Percentiles rank a stretch among this genome's conserved stretches.
These are phyloP conservation scores for Exophiala calicioides DNA, from an alignment of 2,329 filamentous ascomycete species.

Conservation along the genomic window DNA sequence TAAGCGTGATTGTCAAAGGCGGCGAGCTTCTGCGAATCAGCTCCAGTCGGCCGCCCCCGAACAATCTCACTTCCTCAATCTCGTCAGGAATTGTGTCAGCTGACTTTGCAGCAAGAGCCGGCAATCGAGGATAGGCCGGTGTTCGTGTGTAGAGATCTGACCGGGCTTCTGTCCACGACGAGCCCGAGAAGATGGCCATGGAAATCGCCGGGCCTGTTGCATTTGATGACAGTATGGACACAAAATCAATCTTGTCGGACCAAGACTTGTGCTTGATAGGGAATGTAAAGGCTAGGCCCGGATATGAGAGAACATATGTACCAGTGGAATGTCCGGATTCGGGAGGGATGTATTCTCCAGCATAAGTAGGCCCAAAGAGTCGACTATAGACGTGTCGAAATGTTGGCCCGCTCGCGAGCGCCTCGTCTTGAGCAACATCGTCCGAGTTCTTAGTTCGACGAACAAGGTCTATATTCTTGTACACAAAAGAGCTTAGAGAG, in stretches of 20 bases:
- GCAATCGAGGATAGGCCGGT: conserved; percentile 72
- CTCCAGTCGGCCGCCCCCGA: conserved; percentile 77
- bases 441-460: conserved; percentile 55
- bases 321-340: conserved; percentile 58
- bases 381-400: conserved; percentile 91
- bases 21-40: conserved; percentile 69
- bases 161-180: conserved; percentile 85
- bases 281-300: conserved; percentile 91
- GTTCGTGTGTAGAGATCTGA: conserved; percentile 72
- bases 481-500: conserved; percentile 76
- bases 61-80: conserved; percentile 74
- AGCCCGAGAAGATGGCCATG: conserved; percentile 88
- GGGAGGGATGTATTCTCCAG: conserved; percentile 83
- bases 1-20: conserved; percentile 71
- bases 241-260: conserved; percentile 74
- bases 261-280: conserved; percentile 73
- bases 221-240: conserved; percentile 78
- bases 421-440: conserved; percentile 37
- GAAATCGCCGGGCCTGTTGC: conserved; percentile 74
- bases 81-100: conserved; percentile 86
- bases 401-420: conserved; percentile 62
- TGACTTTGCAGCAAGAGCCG: conserved; percentile 67
- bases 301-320: conserved; percentile 89
- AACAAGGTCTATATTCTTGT: conserved; percentile 77
- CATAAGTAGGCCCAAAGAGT: conserved; percentile 90